phyloP scores from a whole-genome alignment of 441 rosid genomes.

The Corymbia citriodora region DNA sequence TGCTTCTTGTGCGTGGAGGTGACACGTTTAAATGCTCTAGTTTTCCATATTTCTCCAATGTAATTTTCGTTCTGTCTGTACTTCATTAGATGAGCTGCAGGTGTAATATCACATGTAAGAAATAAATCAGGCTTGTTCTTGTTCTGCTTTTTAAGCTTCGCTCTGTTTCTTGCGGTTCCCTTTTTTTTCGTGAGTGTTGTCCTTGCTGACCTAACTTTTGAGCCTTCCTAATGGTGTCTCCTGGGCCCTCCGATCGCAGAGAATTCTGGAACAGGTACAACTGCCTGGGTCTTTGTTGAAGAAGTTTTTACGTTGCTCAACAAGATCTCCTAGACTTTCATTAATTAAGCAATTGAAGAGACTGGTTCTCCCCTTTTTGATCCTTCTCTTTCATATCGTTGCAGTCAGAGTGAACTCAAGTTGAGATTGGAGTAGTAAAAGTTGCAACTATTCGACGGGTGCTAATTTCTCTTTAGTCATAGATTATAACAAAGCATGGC shows the following conservation, averaged over 20 bases:
- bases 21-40: neutral
- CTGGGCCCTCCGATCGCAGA: neutral
- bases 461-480: slow-evolving; percentile 9
- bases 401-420: neutral
- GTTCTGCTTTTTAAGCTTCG: neutral
- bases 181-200: neutral
- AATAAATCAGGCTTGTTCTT: neutral
- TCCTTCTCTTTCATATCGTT: neutral
- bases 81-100: neutral
- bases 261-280: neutral
- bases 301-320: neutral
- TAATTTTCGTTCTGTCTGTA: slow-evolving; percentile 1
- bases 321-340: neutral
- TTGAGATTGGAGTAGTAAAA: neutral
- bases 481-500: slow-evolving; percentile 44
- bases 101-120: neutral
- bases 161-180: neutral
- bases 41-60: neutral
- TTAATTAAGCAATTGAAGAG: neutral
- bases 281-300: neutral
- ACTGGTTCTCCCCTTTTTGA: neutral
- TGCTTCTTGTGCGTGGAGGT: slow-evolving; percentile 84
- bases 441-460: neutral
- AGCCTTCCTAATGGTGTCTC: neutral
- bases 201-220: neutral